Evolutionary conservation across 352 stramenopile genomes (phyloP), one percentile per base, ranked within the genome.

Genomic region (Pythium dissimile): DNA sequence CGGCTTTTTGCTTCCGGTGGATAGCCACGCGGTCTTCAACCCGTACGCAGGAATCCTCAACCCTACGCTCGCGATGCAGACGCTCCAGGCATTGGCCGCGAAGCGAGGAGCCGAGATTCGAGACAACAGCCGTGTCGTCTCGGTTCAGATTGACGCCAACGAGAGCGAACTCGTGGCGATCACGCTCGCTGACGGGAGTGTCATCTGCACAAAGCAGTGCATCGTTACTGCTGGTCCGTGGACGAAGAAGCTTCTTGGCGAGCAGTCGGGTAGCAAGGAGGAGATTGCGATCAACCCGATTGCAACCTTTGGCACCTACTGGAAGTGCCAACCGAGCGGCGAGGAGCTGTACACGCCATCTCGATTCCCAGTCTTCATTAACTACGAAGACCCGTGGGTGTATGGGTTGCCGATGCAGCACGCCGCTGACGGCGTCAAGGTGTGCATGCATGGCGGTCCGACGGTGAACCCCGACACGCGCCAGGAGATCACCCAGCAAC

Each of bases 341-440:
- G 62, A 76, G 52, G 61, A 79, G 47, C 48, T 77, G 23, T 84
- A 75, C 58, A 69, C 59, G 1, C 65, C 74, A 9, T 52, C 56
- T 63, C 72, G 69, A 15, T 86, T 89, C 54, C 76, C 80, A 3
- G 77, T 86, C 27, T 89, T 86, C 20, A 83, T 89, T 61, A 79
- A 84, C 54, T 85, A 85, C 63, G 75, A 73, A 2, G 45, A 67
- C 21, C 69, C 75, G 0, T 70, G 71, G 32, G 37, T 86, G 5
- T 89, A 89, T 31, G 80, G 75, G 12, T 57, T 89, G 24, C 71
- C 73, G 0, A 75, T 84, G 65, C 66, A 77, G 34, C 53, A 78
- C 27, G 32, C 52, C 8, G 27, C 57, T 2, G 63, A 81, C 47
- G 85, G 80, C 20, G 72, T 92, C 23, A 95, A 95, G 58, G 78